phyloP scores from a whole-genome alignment of 2,329 filamentous ascomycete genomes.

The Nothopassalora personata region DNA sequence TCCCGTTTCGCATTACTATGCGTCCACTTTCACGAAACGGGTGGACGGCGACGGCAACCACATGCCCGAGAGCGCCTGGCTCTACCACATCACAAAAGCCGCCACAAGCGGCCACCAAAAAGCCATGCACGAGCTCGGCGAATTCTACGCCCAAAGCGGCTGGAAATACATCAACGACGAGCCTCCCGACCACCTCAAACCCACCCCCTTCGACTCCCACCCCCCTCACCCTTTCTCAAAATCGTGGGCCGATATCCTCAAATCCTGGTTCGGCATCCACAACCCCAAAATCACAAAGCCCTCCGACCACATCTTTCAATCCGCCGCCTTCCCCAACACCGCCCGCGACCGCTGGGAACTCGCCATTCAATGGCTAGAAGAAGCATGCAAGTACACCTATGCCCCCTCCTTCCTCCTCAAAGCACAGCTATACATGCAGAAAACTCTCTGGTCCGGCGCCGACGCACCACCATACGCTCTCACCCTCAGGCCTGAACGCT shows the following conservation, averaged over 20 bases:
- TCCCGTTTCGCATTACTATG: conserved; percentile 38
- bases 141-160: conserved; percentile 35
- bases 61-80: conserved; percentile 34
- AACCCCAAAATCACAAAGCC: neutral
- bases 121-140: conserved; percentile 35
- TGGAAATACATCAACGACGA: conserved; percentile 33
- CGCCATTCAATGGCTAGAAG: conserved; percentile 27
- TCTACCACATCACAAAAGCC: conserved; percentile 43
- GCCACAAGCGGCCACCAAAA: conserved; percentile 37
- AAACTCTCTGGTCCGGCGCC: conserved; percentile 22
- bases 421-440: conserved; percentile 23
- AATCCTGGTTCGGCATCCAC: conserved; percentile 5
- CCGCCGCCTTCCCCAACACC: conserved; percentile 25
- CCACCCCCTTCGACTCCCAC: conserved; percentile 31
- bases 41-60: conserved; percentile 18
- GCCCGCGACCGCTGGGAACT: conserved; percentile 22
- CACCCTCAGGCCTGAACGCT: conserved; percentile 20
- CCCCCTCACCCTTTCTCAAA: conserved; percentile 10
- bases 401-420: conserved; percentile 26
- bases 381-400: conserved; percentile 19
- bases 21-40: conserved; percentile 23
- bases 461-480: conserved; percentile 22
- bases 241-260: neutral
- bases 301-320: conserved; percentile 24
- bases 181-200: conserved; percentile 30